Evolutionary conservation across 2,329 filamentous ascomycete genomes (phyloP), one percentile per base, ranked within the genome.

Genomic region (Claviceps capensis): DNA sequence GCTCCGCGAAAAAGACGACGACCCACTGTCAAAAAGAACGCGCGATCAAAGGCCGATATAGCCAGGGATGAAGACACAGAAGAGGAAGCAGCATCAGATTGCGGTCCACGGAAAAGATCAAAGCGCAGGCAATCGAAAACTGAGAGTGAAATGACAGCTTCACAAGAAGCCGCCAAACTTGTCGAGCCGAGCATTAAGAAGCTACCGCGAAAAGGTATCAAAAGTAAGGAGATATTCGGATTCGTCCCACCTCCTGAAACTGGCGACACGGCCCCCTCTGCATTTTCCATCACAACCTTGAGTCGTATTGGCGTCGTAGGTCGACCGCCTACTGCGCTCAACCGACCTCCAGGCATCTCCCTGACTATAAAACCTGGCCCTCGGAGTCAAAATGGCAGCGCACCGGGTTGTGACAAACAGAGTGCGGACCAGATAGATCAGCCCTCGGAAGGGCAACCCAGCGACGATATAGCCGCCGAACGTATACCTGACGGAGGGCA

Each of bases 161-260:
- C 34, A 26, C 34, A 47, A 19, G 19, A 40, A 43, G 4, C 34
- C 4, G n/a, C 38, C 22, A 44, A n/a, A 34, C 49, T 9, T n/a
- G 43, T 47, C 19, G 63, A 62, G 2, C 71, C 70, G 11, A 66
- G 66, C 8, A 63, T 75, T 17, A 64, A 66, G 1, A 68, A 61
- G 43, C 62, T 75, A 53, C 60, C 65, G 23, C 67, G 68, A 22
- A 73, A 68, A 56, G 69, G 69, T 43, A 61, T 75, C 45, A 72
- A 67, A 54, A 74, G 73, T 58, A 71, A 62, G 55, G 73, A 75
- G 52, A 66, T 75, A n/a, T 64, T 75, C 49, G 72, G 73, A 3
- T 70, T 69, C 46, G 49, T 61, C 8, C 46, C 61, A 19, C 58
- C 58, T 2, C 37, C 48, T 13, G 58, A 58, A 9, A 55, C 56